Conservation (phyloP, 2,329 filamentous ascomycete genomes). For the Sclerotiophoma versabilis region DNA sequence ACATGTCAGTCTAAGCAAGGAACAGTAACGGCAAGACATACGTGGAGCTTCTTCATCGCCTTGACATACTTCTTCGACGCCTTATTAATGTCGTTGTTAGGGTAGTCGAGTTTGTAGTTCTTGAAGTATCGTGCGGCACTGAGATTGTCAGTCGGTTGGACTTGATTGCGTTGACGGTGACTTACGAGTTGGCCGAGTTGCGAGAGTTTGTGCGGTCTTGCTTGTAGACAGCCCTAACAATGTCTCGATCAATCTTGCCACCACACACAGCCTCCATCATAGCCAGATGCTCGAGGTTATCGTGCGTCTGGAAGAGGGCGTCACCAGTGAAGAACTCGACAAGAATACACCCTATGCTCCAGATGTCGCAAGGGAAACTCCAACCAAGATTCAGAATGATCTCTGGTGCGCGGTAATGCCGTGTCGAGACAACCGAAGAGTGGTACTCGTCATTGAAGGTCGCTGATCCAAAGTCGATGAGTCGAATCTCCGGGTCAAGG, state of each 20-base stretch:
- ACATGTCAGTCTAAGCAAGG: constrained; percentile 17
- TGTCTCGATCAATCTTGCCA: constrained; percentile 61
- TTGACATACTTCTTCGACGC: constrained; percentile 71
- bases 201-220: constrained; percentile 55
- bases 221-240: constrained; percentile 62
- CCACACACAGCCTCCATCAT: constrained; percentile 73
- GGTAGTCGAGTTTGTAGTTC: constrained; percentile 66
- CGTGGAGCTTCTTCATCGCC: constrained; percentile 69
- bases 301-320: constrained; percentile 72
- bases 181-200: constrained; percentile 65
- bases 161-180: neutral
- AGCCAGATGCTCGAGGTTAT: constrained; percentile 71
- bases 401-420: constrained; percentile 71
- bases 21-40: constrained; percentile 46
- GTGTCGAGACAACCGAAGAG: constrained; percentile 70
- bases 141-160: constrained; percentile 40
- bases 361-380: constrained; percentile 73
- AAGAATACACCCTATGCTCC: constrained; percentile 73
- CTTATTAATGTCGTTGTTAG: constrained; percentile 67
- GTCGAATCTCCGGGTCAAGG: constrained; percentile 69
- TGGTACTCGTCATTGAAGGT: constrained; percentile 75
- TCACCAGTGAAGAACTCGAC: constrained; percentile 74
- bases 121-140: constrained; percentile 60
- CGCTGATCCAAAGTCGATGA: constrained; percentile 73
- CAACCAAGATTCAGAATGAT: constrained; percentile 73